Evolutionary conservation across 176 grass and related monocot genomes (phyloP).

Genomic region (Bothriochloa decipiens): DNA sequence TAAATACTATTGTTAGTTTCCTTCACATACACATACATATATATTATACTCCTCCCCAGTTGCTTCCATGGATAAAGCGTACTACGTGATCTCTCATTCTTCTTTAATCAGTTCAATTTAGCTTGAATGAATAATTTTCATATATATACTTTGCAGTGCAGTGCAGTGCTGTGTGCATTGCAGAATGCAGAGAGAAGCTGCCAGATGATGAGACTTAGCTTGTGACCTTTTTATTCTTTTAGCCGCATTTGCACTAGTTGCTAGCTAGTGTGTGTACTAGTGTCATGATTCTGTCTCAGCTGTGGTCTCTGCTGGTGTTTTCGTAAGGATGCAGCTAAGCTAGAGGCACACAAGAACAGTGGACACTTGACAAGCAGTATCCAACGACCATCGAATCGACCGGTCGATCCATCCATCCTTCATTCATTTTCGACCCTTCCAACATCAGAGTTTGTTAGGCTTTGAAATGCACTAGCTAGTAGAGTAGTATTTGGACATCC

Average conservation of each 20-base stretch:
- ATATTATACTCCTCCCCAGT: background rate
- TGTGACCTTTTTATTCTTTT: background rate
- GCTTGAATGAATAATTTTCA: background rate
- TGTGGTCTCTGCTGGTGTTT: slow-evolving; percentile 14
- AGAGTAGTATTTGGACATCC: background rate
- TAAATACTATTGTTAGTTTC: background rate
- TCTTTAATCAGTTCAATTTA: background rate
- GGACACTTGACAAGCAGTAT: slow-evolving; percentile 25
- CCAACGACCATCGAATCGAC: background rate
- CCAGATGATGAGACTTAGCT: background rate
- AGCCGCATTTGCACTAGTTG: background rate
- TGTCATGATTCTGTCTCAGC: slow-evolving; percentile 27
- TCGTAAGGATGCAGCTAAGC: slow-evolving; percentile 48
- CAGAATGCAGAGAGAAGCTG: background rate
- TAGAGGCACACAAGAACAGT: background rate
- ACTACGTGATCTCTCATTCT: background rate
- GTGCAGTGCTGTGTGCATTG: background rate
- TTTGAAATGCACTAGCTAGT: slow-evolving; percentile 44
- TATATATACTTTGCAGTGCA: no score
- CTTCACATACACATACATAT: background rate
- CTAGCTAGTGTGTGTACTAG: background rate
- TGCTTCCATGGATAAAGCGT: slow-evolving; percentile 41
- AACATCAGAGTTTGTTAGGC: slow-evolving; percentile 66
- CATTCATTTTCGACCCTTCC: slow-evolving; percentile 26
- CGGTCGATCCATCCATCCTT: background rate